Base-by-base conservation (phyloP, 345 rosid genomes). In the Physaria fendleri region DNA sequence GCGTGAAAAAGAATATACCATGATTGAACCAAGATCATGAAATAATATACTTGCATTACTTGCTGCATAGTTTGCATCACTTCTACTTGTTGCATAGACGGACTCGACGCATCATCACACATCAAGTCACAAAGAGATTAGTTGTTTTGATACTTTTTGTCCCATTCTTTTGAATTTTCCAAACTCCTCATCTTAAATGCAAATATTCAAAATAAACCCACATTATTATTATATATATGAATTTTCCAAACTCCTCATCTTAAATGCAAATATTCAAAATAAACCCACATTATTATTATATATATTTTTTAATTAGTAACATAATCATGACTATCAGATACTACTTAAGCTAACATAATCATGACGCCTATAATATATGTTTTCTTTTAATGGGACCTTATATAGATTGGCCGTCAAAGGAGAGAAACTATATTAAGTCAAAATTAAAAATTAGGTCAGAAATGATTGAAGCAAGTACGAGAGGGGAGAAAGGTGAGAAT, bases 361-460 rank as follows among this genome's bases (percentile, higher is more conserved):
- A 61, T 45, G 62, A n/a, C n/a, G n/a, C n/a, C n/a, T n/a, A n/a
- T n/a, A 14, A 27, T 35, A 18, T 43, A 25, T 18, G 17, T 27
- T 47, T 35, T 28, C 22, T 51, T 33, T n/a, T 29, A 21, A 12
- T 61, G 62, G 73, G 67, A 53, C 73, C 67, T 45, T 21, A 2
- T 7, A n/a, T n/a, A n/a, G n/a, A 14, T 15, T 44, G 56, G 57
- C 66, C 62, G 62, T 53, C 73, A 39, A 45, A 53, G 12, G 12
- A 35, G 62, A 53, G 12, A 52, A 68, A 37, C 9, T 29, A 29
- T 44, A 55, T 11, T 46, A 69, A 8, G 63, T 61, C n/a, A n/a
- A n/a, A n/a, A n/a, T n/a, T n/a, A n/a, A 43, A 22, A 29, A 22
- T 30, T n/a, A 69, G 29, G 64, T 62, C 64, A 62, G 74, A 39